Evolutionary conservation across 345 rosid genomes (phyloP), one percentile per base, ranked within the genome.

Genomic region (Trapa incisa): DNA sequence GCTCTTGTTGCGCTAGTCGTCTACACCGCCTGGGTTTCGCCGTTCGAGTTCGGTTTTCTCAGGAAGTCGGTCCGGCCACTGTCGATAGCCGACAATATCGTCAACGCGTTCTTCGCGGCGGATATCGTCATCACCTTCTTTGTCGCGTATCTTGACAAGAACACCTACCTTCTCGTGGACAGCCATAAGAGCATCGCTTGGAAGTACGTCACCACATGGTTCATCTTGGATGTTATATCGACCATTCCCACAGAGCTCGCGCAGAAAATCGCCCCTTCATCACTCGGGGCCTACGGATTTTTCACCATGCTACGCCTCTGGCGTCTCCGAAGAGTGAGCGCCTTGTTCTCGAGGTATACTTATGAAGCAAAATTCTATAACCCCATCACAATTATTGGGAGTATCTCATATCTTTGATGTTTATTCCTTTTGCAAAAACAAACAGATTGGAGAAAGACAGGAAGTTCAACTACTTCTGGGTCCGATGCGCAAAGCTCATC

Each of bases 261-360:
- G 37, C 58, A 67, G 69, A 94, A 71, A 76, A 79, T 91, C 32
- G 77, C 82, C 41, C 84, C 95, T 17, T 71, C 82, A 69, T 68
- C 81, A 3, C 50, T 86, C 58, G 76, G 48, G 50, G 67, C 84
- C 0, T 94, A 89, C 76, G 96, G 91, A 54, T 78, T 85, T 2
- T 87, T 87, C 76, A 91, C 85, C 77, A 89, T 94, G 97, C 93
- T 94, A 71, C 89, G 99, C 66, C 96, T 91, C 1, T 91, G 99
- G 99, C 99, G 99, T 75, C 88, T 94, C 35, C 82, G 99, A 6
- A 87, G 99, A 87, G 96, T 94, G 60, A 79, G 99, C 79, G 87
- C 95, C 68, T 48, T 94, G 47, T 91, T 94, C 77, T 84, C 97
- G 56, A 86, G 99, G 97, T 94, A 78, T 14, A 0, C 8, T 42